Percentiles rank a stretch among this genome's conserved stretches.
phyloP scores from a whole-genome alignment of 2,329 filamentous ascomycete genomes.

The Graphium sp. region DNA sequence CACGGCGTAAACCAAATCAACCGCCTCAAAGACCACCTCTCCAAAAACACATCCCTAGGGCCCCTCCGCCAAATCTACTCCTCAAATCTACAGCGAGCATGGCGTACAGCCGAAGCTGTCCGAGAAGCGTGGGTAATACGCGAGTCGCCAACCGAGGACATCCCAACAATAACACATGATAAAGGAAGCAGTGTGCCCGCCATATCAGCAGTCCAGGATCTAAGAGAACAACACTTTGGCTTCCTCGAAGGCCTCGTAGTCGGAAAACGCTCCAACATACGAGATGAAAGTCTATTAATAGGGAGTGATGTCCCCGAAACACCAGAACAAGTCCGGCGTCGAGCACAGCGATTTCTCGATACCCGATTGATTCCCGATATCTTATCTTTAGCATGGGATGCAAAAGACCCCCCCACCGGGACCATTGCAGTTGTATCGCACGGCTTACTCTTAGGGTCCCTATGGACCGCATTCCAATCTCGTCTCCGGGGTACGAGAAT shows the following conservation, averaged over 20 bases:
- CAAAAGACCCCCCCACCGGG: constrained; percentile 8
- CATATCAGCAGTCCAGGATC: constrained; percentile 24
- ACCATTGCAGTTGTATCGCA: constrained; percentile 59
- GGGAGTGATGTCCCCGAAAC: constrained; percentile 44
- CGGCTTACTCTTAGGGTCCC: constrained; percentile 57
- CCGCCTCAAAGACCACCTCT: constrained; percentile 49
- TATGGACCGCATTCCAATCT: constrained; percentile 46
- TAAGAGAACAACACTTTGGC: constrained; percentile 64
- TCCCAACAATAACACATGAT: constrained; percentile 5
- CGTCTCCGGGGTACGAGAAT: too few species aligned
- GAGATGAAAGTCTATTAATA: too few species aligned
- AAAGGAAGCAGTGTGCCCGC: constrained; percentile 15
- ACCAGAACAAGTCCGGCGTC: constrained; percentile 43
- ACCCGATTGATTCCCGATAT: constrained; percentile 43
- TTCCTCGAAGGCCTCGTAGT: constrained; percentile 50
- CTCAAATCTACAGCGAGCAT: constrained; percentile 61
- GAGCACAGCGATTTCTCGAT: constrained; percentile 51
- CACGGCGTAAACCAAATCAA: constrained; percentile 70
- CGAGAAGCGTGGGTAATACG: constrained; percentile 32
- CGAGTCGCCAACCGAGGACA: too few species aligned
- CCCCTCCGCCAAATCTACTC: constrained; percentile 46
- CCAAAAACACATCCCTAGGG: constrained; percentile 9
- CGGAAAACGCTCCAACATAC: constrained; percentile 14
- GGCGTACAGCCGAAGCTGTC: constrained; percentile 52
- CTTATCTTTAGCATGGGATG: too few species aligned